Evolutionary conservation across 1,284 basidiomycete genomes (phyloP), one percentile per base, ranked within the genome.

Genomic region (Schizophyllum commune): DNA sequence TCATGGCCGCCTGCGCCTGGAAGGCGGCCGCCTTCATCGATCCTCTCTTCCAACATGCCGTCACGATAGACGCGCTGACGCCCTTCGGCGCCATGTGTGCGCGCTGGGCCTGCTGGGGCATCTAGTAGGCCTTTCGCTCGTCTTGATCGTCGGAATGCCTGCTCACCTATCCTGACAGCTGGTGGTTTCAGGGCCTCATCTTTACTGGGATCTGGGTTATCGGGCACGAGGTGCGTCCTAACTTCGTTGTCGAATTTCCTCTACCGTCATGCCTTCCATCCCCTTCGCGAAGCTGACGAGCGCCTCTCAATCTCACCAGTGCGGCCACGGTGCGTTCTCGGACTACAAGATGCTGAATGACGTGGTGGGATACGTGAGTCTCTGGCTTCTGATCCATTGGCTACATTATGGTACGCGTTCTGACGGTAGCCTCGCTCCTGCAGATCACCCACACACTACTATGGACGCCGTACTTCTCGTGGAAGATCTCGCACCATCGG

Each of bases 161-260:
- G 55, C 54, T 63, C 57, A 53, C 32, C 21, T 62, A 55, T 27
- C 55, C 15, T 55, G 57, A 56, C 62, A 79, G 82, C 67, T 85
- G 83, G 83, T 85, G 83, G 83, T 83, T 84, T 67, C 83, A 85
- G 69, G 82, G 83, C 13, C 74, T 85, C 9, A 76, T 80, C 32
- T 81, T 85, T 66, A 83, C 81, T 7, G 82, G 83, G 0, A 75
- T 85, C 52, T 86, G 83, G 83, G 82, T 84, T n/a, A 81, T 85
- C 58, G 83, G 83, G 21, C 83, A 84, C 62, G 83, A 85, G 69
- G 81, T 82, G 61, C 27, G 68, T 52, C 39, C 27, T 5, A 5
- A 5, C 27, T 27, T 39, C 51, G 21, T 60, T 47, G 5, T 47
- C 17, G 22, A 7, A 56, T 17, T 22, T 32, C 47, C 22, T 32